phyloP scores from a whole-genome alignment of 495 filamentous ascomycete genomes.

The Trichoderma erinaceum region DNA sequence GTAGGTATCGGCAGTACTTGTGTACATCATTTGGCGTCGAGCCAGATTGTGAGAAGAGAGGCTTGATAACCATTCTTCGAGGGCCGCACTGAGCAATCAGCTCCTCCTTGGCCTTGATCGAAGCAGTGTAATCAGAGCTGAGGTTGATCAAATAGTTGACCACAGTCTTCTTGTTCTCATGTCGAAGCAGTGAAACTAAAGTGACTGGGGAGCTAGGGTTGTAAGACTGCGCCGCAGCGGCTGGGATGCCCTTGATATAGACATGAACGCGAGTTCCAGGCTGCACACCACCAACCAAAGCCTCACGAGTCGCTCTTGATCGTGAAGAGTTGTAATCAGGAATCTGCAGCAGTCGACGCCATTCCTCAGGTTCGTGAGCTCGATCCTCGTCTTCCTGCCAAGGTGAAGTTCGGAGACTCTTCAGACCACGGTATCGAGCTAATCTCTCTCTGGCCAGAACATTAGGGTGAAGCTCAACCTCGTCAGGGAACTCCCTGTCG shows the following conservation, averaged over 20 bases:
- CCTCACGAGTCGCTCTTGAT: slow-evolving; percentile 67
- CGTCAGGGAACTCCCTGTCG: slow-evolving; percentile 92
- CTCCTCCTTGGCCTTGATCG: slow-evolving; percentile 84
- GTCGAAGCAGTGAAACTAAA: slow-evolving; percentile 78
- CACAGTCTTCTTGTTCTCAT: slow-evolving; percentile 88
- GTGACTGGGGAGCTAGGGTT: slow-evolving; percentile 54
- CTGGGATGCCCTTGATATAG: slow-evolving; percentile 67
- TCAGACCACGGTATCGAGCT: slow-evolving; percentile 79
- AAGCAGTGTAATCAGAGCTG: slow-evolving; percentile 59
- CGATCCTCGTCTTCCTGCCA: slow-evolving; percentile 88
- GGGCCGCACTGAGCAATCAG: slow-evolving; percentile 84
- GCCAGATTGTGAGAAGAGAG: slow-evolving; percentile 77
- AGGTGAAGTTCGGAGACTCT: slow-evolving; percentile 73
- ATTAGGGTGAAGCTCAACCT: slow-evolving; percentile 88
- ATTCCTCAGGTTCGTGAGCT: slow-evolving; percentile 81
- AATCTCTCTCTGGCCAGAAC: slow-evolving; percentile 80
- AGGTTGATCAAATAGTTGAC: slow-evolving; percentile 83
- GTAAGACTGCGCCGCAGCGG: slow-evolving; percentile 47
- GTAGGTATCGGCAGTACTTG: slow-evolving; percentile 90
- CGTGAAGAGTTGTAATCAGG: slow-evolving; percentile 76
- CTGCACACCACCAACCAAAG: slow-evolving; percentile 75
- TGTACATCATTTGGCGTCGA: slow-evolving; percentile 91
- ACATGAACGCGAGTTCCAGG: slow-evolving; percentile 77
- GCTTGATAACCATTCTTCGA: slow-evolving; percentile 78
- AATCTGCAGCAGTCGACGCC: slow-evolving; percentile 75